Evolutionary conservation across 164 flowering plant genomes (phyloP), one percentile per base, ranked within the genome.

Genomic region (Dillenia turbinata): DNA sequence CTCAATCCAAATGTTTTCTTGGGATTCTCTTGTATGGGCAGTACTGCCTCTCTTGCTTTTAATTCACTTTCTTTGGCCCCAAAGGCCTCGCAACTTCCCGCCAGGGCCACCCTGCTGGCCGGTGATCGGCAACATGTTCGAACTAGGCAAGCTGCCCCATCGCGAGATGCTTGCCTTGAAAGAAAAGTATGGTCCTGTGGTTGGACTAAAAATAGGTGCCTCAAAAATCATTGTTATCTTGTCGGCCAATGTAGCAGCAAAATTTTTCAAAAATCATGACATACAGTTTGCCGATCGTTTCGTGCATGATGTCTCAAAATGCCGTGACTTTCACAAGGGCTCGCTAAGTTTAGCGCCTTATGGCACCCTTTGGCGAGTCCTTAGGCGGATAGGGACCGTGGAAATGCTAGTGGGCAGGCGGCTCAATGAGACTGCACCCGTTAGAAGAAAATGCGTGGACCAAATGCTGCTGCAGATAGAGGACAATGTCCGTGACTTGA

Each of bases 231-330:
- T 77, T 72, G 79, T 50, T 9, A 61, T 82, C n/a, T 80, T 24
- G 9, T 69, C 79, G 2, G 66, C 79, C 11, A 49, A 55, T 17
- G 76, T 82, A 0, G 79, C 86, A 1, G 50, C 75, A 0, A 80
- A 73, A 22, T 63, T 82, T 3, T 79, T 82, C 75, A 82, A 82
- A 59, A 70, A 75, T 61, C 83, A 82, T 33, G 86, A 82, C 51
- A 62, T 56, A 9, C 13, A 59, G 2, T 82, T 82, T 57, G 58
- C 64, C 1, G 83, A 82, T 15, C 79, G 83, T 17, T 52, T 33
- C 24, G 40, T 33, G 40, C 40, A 33, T 33, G 40, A 33, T 33
- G 40, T 33, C 40, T 33, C 40, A 33, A 78, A 72, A 52, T 79
- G 79, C 0, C 71, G 78, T 9, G 33, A 22, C 19, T 75, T 75